These are phyloP conservation scores for Tolypocladium cylindrosporum DNA, from an alignment of 2,329 filamentous ascomycete genomes.

Conservation along the genomic window DNA sequence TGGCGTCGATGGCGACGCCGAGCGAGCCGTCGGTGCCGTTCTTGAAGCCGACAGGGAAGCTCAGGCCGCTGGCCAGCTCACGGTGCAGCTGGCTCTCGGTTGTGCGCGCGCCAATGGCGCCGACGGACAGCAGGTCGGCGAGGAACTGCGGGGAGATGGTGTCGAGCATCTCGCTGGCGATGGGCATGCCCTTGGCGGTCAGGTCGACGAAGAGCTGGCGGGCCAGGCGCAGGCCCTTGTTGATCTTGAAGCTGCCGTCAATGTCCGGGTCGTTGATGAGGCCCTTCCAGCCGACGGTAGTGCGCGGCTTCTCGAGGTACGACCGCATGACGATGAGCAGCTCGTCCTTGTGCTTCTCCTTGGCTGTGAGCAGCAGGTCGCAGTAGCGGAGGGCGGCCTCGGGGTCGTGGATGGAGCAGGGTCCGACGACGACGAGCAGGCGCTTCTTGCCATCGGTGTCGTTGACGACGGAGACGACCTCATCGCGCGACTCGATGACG, in stretches of 20 bases:
- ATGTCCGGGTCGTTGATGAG: conserved; percentile 98
- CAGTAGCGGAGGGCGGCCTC: conserved; percentile 87
- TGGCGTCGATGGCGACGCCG: conserved; percentile 86
- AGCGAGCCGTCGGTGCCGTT: conserved; percentile 93
- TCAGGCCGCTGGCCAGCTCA: conserved; percentile 85
- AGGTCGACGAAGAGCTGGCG: conserved; percentile 90
- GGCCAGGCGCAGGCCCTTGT: conserved; percentile 83
- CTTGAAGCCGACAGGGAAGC: conserved; percentile 98
- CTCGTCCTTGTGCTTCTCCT: conserved; percentile 82
- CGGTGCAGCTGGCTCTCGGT: conserved; percentile 94
- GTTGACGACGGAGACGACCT: conserved; percentile 60
- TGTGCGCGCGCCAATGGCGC: conserved; percentile 89
- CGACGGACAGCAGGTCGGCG: conserved; percentile 82
- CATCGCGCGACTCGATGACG: conserved; percentile 50
- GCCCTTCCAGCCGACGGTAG: conserved; percentile 97
- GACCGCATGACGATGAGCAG: conserved; percentile 94
- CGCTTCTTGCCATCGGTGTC: conserved; percentile 51
- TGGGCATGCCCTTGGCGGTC: conserved; percentile 85
- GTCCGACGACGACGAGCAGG: conserved; percentile 71
- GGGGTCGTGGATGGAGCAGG: conserved; percentile 96
- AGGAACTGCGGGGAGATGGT: conserved; percentile 97
- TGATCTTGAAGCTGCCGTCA: conserved; percentile 97
- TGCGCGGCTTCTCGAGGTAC: conserved; percentile 97
- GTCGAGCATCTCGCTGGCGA: conserved; percentile 96
- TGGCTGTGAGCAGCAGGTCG: conserved; percentile 67